Base-by-base conservation (phyloP, 202 grass and related monocot genomes). In the Schoenoplectus triqueter region DNA sequence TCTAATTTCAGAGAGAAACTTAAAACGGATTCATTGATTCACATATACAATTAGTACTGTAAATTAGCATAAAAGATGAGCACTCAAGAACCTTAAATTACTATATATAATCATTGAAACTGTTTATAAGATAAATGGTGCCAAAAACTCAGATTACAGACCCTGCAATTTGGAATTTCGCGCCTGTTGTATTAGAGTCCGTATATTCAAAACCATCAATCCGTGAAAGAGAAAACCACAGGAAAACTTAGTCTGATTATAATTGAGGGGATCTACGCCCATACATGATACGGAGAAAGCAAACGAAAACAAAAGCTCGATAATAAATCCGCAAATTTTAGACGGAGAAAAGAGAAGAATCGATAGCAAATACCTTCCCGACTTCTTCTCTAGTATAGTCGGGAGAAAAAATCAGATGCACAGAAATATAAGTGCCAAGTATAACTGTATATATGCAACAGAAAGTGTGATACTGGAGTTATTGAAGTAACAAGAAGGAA, bases 361-460 rank as follows among this genome's bases (percentile, higher is more conserved):
- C 22, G 73, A 63, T 46, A 85, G 19, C 2, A 55, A 64, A 39
- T 66, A 79, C 72, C 51, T 66, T 66, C 17, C 31, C 4, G 15
- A 47, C 10, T 50, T 78, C 69, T 64, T 48, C 55, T 1, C 5
- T 8, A 62, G 5, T 7, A 80, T 47, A 62, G 59, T 13, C 13
- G 73, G 57, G 22, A 44, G 21, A 21, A 47, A 47, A 49, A 10
- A 84, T 31, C 15, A 49, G 42, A 41, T 21, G 73, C 71, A 21
- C 11, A 83, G 54, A 10, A 81, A 66, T 62, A 61, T 14, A 41
- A 79, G 55, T 39, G 55, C 4, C 3, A 79, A 79, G 74, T 81
- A 77, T 14, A 82, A 31, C 57, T 2, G n/a, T 57, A 2, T 66
- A 66, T 7, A 69, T 40, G 39, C 83, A 75, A 31, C 18, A 45